phyloP scores from a whole-genome alignment of 345 rosid species.

The Iberis pinnata region DNA sequence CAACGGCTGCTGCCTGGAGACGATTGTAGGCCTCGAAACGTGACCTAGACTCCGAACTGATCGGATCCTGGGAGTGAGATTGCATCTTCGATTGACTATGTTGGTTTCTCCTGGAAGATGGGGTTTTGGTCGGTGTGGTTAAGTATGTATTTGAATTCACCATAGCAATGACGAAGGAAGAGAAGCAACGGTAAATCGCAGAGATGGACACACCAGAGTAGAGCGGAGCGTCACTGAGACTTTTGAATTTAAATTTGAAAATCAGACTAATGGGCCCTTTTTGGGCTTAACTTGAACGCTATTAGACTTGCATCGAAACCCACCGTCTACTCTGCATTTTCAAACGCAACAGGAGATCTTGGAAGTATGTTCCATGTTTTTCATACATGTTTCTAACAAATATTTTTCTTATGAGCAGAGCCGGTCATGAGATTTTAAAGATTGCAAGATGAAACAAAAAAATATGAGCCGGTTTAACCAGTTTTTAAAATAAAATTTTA shows the following conservation, averaged over 20 bases:
- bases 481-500: too few relatives aligned
- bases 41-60: constrained; percentile 35
- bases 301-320: too few relatives aligned
- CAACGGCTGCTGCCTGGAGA: constrained; percentile 87
- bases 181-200: constrained; percentile 9
- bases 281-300: constrained; percentile 5
- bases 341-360: too few relatives aligned
- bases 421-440: too few relatives aligned
- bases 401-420: too few relatives aligned
- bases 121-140: constrained; percentile 57
- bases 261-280: constrained; percentile 3
- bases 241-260: background rate
- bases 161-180: constrained; percentile 34
- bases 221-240: background rate
- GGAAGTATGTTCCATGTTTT: too few relatives aligned
- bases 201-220: constrained; percentile 8
- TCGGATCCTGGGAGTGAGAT: constrained; percentile 22
- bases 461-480: too few relatives aligned
- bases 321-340: too few relatives aligned
- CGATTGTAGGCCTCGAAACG: constrained; percentile 97
- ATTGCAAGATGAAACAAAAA: too few relatives aligned
- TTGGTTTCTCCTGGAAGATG: constrained; percentile 36
- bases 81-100: constrained; percentile 24
- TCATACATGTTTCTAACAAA: too few relatives aligned
- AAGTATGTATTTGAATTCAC: constrained; percentile 42